Percentiles rank a stretch among this genome's conserved stretches.
These are phyloP conservation scores for Poterioochromonas sp. DNA, from an alignment of 352 stramenopile species.

Conservation along the genomic window DNA sequence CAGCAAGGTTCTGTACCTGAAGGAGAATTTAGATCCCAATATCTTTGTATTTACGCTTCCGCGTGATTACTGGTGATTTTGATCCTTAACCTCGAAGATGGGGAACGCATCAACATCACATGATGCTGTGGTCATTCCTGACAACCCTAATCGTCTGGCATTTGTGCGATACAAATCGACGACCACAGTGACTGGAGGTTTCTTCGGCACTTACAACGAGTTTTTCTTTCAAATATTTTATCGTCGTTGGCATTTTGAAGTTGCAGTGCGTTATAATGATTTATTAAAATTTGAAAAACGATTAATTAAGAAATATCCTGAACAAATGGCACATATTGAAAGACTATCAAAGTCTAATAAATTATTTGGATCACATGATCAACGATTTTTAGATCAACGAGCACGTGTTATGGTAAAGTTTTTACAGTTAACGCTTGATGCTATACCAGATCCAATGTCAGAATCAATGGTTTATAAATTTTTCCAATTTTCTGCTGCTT, in stretches of 20 bases:
- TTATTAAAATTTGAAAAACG: not conserved
- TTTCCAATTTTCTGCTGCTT: not conserved
- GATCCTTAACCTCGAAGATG: too few relatives aligned
- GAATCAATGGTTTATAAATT: not conserved
- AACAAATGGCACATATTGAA: not conserved
- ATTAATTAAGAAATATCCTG: not conserved
- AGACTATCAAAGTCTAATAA: not conserved
- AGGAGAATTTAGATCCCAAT: too few relatives aligned
- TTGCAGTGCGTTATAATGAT: slow-evolving; percentile 13
- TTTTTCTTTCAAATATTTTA: slow-evolving; percentile 6
- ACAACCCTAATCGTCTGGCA: not conserved
- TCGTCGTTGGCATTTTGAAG: not conserved
- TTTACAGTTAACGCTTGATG: slow-evolving; percentile 16
- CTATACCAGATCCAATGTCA: not conserved
- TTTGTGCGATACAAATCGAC: not conserved
- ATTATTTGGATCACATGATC: slow-evolving; percentile 7
- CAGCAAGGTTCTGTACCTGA: too few relatives aligned
- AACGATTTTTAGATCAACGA: not conserved
- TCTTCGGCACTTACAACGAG: not conserved
- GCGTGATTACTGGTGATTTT: too few relatives aligned
- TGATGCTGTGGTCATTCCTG: too few relatives aligned
- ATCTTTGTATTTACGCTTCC: too few relatives aligned
- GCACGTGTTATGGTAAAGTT: not conserved
- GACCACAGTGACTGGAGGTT: not conserved
- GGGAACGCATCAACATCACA: too few relatives aligned